Conservation (phyloP, 1,284 basidiomycete species). For the Puccinia coronata region DNA sequence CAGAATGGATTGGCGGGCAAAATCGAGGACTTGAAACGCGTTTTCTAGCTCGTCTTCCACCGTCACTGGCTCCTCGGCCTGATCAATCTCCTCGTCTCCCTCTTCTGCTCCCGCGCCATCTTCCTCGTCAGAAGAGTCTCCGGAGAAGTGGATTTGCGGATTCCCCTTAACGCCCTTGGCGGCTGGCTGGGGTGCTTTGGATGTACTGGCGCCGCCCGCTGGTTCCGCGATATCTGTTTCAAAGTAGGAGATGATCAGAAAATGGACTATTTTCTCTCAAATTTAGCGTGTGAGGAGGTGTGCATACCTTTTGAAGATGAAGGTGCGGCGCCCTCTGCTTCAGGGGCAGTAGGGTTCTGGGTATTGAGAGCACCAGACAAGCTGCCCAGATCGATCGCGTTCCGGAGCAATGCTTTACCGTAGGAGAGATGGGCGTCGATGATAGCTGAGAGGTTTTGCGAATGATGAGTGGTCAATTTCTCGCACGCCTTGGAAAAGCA, state of each 20-base stretch:
- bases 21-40: slow-evolving; percentile 31
- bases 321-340: slow-evolving; percentile 9
- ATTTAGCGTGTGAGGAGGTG: background rate
- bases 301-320: background rate
- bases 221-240: background rate
- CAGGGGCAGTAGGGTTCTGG: slow-evolving; percentile 23
- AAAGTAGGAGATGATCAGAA: background rate
- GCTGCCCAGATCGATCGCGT: slow-evolving; percentile 54
- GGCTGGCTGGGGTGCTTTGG: slow-evolving; percentile 5
- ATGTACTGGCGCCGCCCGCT: background rate
- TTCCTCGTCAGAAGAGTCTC: slow-evolving; percentile 44
- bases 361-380: slow-evolving; percentile 52
- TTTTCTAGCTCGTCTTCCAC: slow-evolving; percentile 41
- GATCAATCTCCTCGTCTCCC: slow-evolving; percentile 4
- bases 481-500: slow-evolving; percentile 41
- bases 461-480: slow-evolving; percentile 44
- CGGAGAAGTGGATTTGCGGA: slow-evolving; percentile 38
- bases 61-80: slow-evolving; percentile 10
- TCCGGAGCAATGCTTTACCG: slow-evolving; percentile 55
- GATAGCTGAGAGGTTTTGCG: slow-evolving; percentile 53
- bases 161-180: background rate
- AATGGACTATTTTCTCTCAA: too few species aligned
- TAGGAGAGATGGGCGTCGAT: slow-evolving; percentile 55
- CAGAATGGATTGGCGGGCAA: slow-evolving; percentile 8
- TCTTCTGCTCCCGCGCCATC: background rate